Evolutionary conservation across 169 alveolate species (phyloP).

Genomic region (Plasmodium inui): DNA sequence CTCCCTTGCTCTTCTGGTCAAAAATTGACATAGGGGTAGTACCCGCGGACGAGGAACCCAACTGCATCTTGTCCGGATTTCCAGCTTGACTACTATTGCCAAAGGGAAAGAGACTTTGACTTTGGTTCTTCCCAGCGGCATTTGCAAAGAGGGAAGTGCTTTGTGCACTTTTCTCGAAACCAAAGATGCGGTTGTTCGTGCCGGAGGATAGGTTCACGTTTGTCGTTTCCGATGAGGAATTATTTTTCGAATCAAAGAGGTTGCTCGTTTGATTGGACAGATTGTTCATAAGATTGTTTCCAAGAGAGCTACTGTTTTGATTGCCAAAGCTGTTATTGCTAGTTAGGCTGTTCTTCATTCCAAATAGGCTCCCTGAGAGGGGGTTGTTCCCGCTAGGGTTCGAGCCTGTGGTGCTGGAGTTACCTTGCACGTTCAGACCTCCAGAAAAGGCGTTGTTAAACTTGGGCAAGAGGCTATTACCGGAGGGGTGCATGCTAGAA

Average conservation of each 20-base stretch:
- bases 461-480: neutral
- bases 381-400: neutral
- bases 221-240: slow-evolving; percentile 1
- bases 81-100: neutral
- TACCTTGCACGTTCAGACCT: neutral
- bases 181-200: slow-evolving; percentile 1
- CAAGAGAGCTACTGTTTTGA: neutral
- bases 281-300: neutral
- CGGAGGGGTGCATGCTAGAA: neutral
- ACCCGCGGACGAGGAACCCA: neutral
- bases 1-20: slow-evolving; percentile 11
- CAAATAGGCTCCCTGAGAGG: slow-evolving; percentile 17
- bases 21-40: neutral
- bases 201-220: neutral
- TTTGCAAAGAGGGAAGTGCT: slow-evolving; percentile 13
- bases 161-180: slow-evolving; percentile 26
- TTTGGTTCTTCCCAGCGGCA: neutral
- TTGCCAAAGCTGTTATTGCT: neutral
- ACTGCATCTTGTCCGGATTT: neutral
- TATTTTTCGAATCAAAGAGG: slow-evolving; percentile 6
- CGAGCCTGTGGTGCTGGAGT: neutral
- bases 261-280: slow-evolving; percentile 2
- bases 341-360: neutral
- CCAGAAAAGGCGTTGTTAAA: neutral
- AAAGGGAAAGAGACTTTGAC: neutral